Percentiles rank a stretch among this genome's conserved stretches.
These are phyloP conservation scores for Aethionema arabicum DNA, from an alignment of 345 rosid species.

Conservation along the genomic window DNA sequence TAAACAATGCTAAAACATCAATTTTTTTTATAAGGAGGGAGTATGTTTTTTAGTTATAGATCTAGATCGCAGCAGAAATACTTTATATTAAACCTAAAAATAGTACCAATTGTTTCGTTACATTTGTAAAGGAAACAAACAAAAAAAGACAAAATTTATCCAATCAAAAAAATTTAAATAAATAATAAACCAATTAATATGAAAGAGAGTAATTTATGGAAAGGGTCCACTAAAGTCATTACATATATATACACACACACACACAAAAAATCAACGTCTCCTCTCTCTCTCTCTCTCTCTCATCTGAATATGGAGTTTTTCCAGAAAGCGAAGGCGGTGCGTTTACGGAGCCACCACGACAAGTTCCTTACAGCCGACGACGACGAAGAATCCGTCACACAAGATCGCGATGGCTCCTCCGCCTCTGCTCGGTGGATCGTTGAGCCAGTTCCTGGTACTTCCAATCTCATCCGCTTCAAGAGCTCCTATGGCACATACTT, in stretches of 20 bases:
- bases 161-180: background rate
- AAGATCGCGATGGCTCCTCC: constrained; percentile 66
- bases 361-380: constrained; percentile 71
- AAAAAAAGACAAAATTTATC: background rate
- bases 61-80: too few relatives aligned
- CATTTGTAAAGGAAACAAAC: too few relatives aligned
- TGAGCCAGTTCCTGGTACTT: constrained; percentile 50
- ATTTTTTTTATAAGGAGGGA: too few relatives aligned
- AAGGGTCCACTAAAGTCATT: background rate
- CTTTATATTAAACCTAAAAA: too few relatives aligned
- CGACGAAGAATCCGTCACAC: constrained; percentile 67
- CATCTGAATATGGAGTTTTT: constrained; percentile 64
- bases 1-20: too few relatives aligned
- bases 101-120: too few relatives aligned
- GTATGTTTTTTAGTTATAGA: too few relatives aligned
- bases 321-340: constrained; percentile 68
- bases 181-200: too few relatives aligned
- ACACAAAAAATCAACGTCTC: constrained; percentile 23
- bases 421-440: constrained; percentile 65
- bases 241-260: constrained; percentile 9
- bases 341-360: constrained; percentile 76
- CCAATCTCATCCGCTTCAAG: constrained; percentile 61
- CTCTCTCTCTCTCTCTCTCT: constrained; percentile 14
- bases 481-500: constrained; percentile 67
- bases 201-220: background rate